phyloP scores from a whole-genome alignment of 495 filamentous ascomycete genomes.

The Trichoderma asperelloides region DNA sequence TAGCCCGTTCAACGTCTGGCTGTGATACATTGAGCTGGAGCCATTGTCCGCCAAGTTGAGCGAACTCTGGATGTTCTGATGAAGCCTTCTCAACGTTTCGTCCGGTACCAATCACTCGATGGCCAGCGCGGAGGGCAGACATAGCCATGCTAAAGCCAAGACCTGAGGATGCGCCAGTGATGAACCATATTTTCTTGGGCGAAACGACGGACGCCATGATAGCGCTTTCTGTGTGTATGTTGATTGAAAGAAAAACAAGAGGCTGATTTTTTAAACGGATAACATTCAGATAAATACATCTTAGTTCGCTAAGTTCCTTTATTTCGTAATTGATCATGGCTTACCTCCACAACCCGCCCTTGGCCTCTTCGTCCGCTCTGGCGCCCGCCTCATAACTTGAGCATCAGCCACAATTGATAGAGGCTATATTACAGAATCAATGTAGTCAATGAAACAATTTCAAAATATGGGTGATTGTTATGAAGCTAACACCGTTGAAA shows the following conservation, averaged over 20 bases:
- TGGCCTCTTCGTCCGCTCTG: not conserved
- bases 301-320: not conserved
- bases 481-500: no score
- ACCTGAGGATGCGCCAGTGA: conserved; percentile 47
- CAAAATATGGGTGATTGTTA: conserved; percentile 8
- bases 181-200: conserved; percentile 35
- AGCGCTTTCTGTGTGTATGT: not conserved
- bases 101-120: conserved; percentile 47
- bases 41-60: conserved; percentile 24
- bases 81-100: conserved; percentile 28
- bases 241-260: not conserved
- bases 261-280: not conserved
- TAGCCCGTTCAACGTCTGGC: conserved; percentile 22
- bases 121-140: conserved; percentile 37
- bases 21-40: conserved; percentile 36
- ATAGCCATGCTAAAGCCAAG: conserved; percentile 42
- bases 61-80: conserved; percentile 24
- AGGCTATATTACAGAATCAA: no score
- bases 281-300: not conserved
- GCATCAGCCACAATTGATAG: no score
- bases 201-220: not conserved
- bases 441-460: conserved; percentile 8
- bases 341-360: not conserved
- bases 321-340: not conserved
- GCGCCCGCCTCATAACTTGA: not conserved